These are phyloP conservation scores for Lathyrus aphaca DNA, from an alignment of 306 rosid genomes.

Conservation along the genomic window DNA sequence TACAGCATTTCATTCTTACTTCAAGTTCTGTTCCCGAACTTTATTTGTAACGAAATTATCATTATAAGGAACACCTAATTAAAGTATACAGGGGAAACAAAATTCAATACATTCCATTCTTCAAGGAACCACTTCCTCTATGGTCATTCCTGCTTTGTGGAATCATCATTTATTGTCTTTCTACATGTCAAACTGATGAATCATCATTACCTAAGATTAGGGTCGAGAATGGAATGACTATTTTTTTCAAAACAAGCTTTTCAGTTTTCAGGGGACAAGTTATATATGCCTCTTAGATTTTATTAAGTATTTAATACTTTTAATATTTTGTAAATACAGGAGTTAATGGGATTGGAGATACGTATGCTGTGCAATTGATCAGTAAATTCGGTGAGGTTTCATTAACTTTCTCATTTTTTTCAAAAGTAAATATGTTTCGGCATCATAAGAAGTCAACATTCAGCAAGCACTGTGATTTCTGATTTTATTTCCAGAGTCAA, in stretches of 20 bases:
- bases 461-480: constrained; percentile 20
- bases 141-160: not conserved
- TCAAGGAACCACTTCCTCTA: constrained; percentile 6
- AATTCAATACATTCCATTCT: constrained; percentile 9
- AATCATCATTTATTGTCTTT: constrained; percentile 18
- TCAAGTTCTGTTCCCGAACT: not conserved
- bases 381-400: constrained; percentile 69
- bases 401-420: constrained; percentile 29
- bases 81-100: not conserved
- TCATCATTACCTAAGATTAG: not conserved
- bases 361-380: constrained; percentile 80
- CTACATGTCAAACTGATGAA: constrained; percentile 16
- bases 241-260: constrained; percentile 25
- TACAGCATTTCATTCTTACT: not conserved
- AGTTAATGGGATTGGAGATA: constrained; percentile 89
- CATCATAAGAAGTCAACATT: constrained; percentile 28
- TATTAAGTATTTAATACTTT: constrained; percentile 24
- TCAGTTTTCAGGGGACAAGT: constrained; percentile 13
- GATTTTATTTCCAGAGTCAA: constrained; percentile 18
- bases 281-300: constrained; percentile 28
- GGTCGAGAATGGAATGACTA: constrained; percentile 9
- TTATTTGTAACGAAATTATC: not conserved
- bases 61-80: constrained; percentile 3
- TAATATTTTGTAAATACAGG: constrained; percentile 57
- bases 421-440: constrained; percentile 32